Conservation (phyloP, 495 filamentous ascomycete genomes). For the Neurospora sp. region DNA sequence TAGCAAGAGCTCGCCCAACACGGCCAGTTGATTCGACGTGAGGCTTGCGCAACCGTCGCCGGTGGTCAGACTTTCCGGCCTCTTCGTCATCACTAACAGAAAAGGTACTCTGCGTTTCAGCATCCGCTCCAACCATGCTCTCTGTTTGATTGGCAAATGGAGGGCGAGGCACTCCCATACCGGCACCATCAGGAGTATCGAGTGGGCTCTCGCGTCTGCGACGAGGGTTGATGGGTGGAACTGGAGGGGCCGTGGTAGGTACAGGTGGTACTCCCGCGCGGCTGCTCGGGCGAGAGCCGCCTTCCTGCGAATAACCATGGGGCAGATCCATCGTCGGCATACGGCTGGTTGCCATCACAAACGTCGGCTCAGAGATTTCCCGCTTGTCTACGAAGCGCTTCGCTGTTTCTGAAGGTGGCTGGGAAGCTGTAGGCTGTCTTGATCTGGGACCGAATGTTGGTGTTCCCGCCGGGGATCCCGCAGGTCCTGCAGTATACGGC, state of each 20-base stretch:
- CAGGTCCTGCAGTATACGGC: slow-evolving; percentile 11
- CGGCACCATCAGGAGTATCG: slow-evolving; percentile 38
- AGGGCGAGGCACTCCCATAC: slow-evolving; percentile 14
- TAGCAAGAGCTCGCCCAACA: slow-evolving; percentile 32
- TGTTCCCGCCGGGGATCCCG: slow-evolving; percentile 18
- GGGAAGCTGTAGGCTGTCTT: slow-evolving; percentile 31
- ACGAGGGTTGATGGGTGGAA: slow-evolving; percentile 63
- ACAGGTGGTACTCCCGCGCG: slow-evolving; percentile 2
- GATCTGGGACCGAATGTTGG: slow-evolving; percentile 16
- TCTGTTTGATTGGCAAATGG: slow-evolving; percentile 14
- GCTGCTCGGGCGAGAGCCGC: slow-evolving; percentile 31
- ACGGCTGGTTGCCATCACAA: slow-evolving; percentile 67
- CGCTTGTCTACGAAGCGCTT: slow-evolving; percentile 64
- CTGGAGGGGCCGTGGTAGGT: slow-evolving; percentile 36
- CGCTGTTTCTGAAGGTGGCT: slow-evolving; percentile 32
- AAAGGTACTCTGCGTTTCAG: slow-evolving; percentile 39
- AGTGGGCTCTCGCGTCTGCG: slow-evolving; percentile 48
- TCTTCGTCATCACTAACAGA: slow-evolving; percentile 42
- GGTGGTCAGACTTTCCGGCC: slow-evolving; percentile 19
- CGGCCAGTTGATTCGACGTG: slow-evolving; percentile 27
- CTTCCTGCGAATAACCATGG: slow-evolving; percentile 8
- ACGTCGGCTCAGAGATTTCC: slow-evolving; percentile 75
- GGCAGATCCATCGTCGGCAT: slow-evolving; percentile 58
- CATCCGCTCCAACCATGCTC: slow-evolving; percentile 11
- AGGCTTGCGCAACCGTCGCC: slow-evolving; percentile 44